These are phyloP conservation scores for Thyridium curvatum DNA, from an alignment of 2,329 filamentous ascomycete species.

Conservation along the genomic window DNA sequence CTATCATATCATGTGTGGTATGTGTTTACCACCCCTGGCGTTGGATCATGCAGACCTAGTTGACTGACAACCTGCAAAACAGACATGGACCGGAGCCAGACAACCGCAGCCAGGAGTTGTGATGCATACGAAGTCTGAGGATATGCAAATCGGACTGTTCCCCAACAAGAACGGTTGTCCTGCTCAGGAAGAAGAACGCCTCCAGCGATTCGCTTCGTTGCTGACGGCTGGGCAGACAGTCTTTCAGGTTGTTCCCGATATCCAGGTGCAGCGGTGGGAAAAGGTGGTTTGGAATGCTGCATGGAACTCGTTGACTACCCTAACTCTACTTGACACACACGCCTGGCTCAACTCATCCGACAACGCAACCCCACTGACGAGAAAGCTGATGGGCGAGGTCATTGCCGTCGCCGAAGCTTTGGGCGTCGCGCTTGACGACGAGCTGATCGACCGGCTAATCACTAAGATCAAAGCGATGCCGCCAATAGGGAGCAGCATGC, in stretches of 20 bases:
- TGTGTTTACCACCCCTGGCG: conserved; percentile 13
- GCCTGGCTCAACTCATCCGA: conserved; percentile 37
- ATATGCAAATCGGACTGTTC: conserved; percentile 49
- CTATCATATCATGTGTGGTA: conserved; percentile 50
- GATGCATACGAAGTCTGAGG: conserved; percentile 43
- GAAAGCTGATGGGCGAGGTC: conserved; percentile 45
- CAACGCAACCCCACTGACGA: conserved; percentile 40
- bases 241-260: conserved; percentile 41
- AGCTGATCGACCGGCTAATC: conserved; percentile 37
- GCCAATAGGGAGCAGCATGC: conserved; percentile 44
- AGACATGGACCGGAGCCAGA: conserved; percentile 47
- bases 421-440: conserved; percentile 37
- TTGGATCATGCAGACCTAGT: too few relatives aligned
- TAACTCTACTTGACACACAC: conserved; percentile 46
- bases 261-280: conserved; percentile 52
- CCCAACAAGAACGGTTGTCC: conserved; percentile 20
- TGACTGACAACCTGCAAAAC: too few relatives aligned
- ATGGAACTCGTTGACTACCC: conserved; percentile 55
- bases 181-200: conserved; percentile 18
- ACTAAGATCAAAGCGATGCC: conserved; percentile 39
- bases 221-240: conserved; percentile 34
- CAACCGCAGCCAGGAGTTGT: conserved; percentile 43
- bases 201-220: conserved; percentile 32
- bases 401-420: conserved; percentile 50
- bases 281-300: conserved; percentile 56